Conservation (phyloP, 768 basidiomycete species). For the Trametes villosa region DNA sequence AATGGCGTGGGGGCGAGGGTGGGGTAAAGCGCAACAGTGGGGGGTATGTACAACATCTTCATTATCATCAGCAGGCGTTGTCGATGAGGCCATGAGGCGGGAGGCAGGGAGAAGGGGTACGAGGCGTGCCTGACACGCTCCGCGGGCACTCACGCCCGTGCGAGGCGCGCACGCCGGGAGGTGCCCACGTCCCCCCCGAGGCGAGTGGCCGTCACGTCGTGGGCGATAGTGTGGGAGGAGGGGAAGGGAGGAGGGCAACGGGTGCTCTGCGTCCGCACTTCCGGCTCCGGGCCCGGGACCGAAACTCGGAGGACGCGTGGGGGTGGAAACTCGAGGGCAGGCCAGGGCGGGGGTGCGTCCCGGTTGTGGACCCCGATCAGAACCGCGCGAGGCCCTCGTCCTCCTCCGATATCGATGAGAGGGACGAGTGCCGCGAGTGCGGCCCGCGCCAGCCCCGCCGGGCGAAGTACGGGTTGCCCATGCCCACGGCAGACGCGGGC, state of each 20-base stretch:
- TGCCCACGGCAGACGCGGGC: background rate
- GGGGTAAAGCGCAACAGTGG: background rate
- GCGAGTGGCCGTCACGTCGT: background rate
- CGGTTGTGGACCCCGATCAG: too few relatives aligned
- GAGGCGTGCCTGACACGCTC: conserved; percentile 4
- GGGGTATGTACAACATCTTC: conserved; percentile 8
- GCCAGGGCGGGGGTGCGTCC: too few relatives aligned
- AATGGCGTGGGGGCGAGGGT: background rate
- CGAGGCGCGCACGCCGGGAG: background rate
- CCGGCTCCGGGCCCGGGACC: background rate
- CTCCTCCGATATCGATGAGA: conserved; percentile 31
- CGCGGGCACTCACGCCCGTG: conserved; percentile 13
- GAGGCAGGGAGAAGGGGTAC: background rate
- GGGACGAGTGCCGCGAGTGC: conserved; percentile 30
- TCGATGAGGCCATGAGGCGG: too few relatives aligned
- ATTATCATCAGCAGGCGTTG: background rate
- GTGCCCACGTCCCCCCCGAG: background rate
- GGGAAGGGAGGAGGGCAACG: background rate
- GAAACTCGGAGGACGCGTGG: background rate
- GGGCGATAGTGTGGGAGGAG: background rate
- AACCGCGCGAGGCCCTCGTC: conserved; percentile 27
- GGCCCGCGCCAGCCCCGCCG: conserved; percentile 17
- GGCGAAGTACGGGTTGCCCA: background rate
- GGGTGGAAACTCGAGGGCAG: too few relatives aligned
- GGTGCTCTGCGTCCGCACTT: background rate